Percentiles rank a stretch among this genome's conserved stretches.
Evolutionary conservation across 352 stramenopile genomes (phyloP).

Genomic region (Pythium aquatile): DNA sequence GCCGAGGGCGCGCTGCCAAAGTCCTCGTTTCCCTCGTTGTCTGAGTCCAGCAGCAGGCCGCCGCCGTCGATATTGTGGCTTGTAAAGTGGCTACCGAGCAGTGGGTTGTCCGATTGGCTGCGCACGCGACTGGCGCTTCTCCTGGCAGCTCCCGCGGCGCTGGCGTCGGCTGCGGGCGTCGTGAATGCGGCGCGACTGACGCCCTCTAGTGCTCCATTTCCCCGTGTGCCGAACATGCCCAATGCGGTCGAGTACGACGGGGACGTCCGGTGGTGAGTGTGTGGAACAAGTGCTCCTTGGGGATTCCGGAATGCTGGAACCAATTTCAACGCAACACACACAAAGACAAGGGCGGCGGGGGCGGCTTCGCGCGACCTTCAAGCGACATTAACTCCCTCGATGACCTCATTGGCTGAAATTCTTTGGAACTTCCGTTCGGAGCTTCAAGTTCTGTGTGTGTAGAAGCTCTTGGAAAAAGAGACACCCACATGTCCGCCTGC

Average conservation of each 20-base stretch:
- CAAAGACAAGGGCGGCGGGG: constrained; percentile 24
- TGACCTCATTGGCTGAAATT: constrained; percentile 26
- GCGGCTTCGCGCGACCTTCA: constrained; percentile 23
- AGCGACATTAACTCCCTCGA: neutral
- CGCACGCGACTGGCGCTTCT: constrained; percentile 10
- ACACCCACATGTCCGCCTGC: neutral
- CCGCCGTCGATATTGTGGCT: neutral
- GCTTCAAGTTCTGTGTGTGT: constrained; percentile 23
- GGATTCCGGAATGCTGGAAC: constrained; percentile 4
- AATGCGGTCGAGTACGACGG: neutral
- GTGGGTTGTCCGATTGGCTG: constrained; percentile 28
- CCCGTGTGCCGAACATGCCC: constrained; percentile 20
- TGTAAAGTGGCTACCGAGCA: neutral
- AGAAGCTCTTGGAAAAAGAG: constrained; percentile 3
- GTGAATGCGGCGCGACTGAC: too few species aligned
- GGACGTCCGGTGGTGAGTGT: neutral
- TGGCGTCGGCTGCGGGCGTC: neutral
- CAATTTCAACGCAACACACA: constrained; percentile 17
- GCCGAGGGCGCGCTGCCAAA: constrained; percentile 4
- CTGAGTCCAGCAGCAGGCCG: constrained; percentile 18
- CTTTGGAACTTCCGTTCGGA: neutral
- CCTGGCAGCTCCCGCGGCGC: constrained; percentile 4
- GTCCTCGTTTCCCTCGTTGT: constrained; percentile 10
- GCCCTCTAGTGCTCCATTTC: neutral
- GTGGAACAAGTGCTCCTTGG: constrained; percentile 3